phyloP scores from a whole-genome alignment of 208 protist genomes.

The Phytomonas francai region DNA sequence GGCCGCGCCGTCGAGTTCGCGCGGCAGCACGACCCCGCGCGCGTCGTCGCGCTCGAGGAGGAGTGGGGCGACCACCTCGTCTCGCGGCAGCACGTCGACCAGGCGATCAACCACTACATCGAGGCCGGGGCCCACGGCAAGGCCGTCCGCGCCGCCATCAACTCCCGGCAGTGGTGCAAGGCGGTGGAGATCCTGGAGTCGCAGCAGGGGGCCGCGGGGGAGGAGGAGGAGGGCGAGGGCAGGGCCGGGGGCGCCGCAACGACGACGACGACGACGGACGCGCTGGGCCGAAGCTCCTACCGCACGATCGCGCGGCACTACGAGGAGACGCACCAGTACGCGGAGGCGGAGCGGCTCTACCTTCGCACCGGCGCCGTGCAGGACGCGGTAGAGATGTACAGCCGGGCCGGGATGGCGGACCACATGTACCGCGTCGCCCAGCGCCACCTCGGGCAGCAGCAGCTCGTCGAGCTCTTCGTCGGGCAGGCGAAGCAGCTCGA shows the following conservation, averaged over 20 bases:
- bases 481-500: conserved; percentile 92
- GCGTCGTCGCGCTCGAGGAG: conserved; percentile 87
- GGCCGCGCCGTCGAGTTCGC: conserved; percentile 92
- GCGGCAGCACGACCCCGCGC: conserved; percentile 28
- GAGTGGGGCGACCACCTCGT: conserved; percentile 97
- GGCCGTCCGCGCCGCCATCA: conserved; percentile 94
- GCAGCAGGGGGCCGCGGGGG: conserved; percentile 33
- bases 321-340: conserved; percentile 86
- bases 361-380: conserved; percentile 78
- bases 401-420: conserved; percentile 86
- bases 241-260: background rate
- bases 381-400: conserved; percentile 97
- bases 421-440: conserved; percentile 92
- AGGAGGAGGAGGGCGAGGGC: conserved; percentile 5
- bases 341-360: conserved; percentile 93
- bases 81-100: conserved; percentile 91
- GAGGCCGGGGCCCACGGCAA: conserved; percentile 92
- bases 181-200: conserved; percentile 83
- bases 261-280: conserved; percentile 18
- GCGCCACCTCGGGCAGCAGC: conserved; percentile 82
- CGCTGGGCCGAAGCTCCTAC: conserved; percentile 69
- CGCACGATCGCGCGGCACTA: conserved; percentile 92
- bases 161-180: conserved; percentile 92
- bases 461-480: conserved; percentile 90
- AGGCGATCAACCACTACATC: conserved; percentile 96